These are phyloP conservation scores for Adiantum capillusveneris DNA, from an alignment of 75 land plant genomes.

Conservation along the genomic window DNA sequence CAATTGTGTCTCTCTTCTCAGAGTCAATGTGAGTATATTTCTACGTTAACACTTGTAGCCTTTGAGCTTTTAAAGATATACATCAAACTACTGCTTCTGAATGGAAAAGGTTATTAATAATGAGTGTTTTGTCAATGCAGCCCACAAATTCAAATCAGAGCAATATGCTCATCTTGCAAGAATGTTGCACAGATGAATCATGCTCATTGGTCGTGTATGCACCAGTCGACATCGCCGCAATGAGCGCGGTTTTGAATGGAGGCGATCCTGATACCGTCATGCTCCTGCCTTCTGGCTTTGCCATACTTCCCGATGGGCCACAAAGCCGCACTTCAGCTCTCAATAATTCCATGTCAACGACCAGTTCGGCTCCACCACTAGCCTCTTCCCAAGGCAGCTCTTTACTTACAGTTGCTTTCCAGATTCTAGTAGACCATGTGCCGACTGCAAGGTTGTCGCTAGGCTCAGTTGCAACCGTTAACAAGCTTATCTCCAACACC, in stretches of 20 bases:
- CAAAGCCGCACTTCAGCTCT: background rate
- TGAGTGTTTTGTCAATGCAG: slow-evolving; percentile 16
- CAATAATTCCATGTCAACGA: no score
- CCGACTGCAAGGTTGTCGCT: slow-evolving; percentile 75
- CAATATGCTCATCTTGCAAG: slow-evolving; percentile 87
- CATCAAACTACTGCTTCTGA: no score
- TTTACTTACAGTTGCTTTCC: slow-evolving; percentile 74
- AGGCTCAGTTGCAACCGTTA: slow-evolving; percentile 39
- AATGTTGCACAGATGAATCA: slow-evolving; percentile 63
- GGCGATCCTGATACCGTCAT: slow-evolving; percentile 82
- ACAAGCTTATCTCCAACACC: background rate
- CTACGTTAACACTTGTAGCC: no score
- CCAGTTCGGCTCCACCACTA: background rate
- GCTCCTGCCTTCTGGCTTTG: slow-evolving; percentile 84
- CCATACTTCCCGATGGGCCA: slow-evolving; percentile 73
- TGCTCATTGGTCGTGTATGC: slow-evolving; percentile 77
- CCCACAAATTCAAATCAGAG: slow-evolving; percentile 61
- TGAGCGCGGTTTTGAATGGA: slow-evolving; percentile 68
- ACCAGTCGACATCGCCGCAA: slow-evolving; percentile 69
- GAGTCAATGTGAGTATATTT: slow-evolving; percentile 32
- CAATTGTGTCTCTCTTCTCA: slow-evolving; percentile 23
- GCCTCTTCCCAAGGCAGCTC: slow-evolving; percentile 27
- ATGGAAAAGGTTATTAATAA: no score
- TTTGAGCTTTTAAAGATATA: no score
- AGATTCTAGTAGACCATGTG: slow-evolving; percentile 61